phyloP scores from a whole-genome alignment of 1,139 yeast genomes.

The Kluyveromyces marxianus region DNA sequence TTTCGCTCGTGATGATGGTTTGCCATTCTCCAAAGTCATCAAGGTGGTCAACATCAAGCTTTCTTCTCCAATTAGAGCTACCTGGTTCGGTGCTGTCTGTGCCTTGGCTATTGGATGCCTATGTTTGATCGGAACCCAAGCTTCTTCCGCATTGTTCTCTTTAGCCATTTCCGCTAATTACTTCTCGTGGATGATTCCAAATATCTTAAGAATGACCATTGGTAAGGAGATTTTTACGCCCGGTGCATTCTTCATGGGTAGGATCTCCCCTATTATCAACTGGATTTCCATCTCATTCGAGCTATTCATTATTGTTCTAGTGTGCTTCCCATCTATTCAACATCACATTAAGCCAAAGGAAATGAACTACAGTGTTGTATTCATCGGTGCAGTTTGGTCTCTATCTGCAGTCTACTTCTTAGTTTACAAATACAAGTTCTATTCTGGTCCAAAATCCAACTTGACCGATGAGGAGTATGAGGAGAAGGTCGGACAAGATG shows the following conservation, averaged over 20 bases:
- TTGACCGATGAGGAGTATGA: constrained; percentile 22
- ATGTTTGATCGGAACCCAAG: constrained; percentile 51
- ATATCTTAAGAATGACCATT: constrained; percentile 40
- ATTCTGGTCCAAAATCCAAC: constrained; percentile 41
- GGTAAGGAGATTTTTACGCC: constrained; percentile 48
- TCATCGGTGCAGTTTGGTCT: constrained; percentile 43
- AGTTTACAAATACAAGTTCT: constrained; percentile 40
- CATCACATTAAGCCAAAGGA: constrained; percentile 33
- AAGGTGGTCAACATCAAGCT: constrained; percentile 46
- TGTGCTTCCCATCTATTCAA: constrained; percentile 41
- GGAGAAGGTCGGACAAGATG: constrained; percentile 21
- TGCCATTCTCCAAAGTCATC: constrained; percentile 40
- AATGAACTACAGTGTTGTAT: constrained; percentile 57
- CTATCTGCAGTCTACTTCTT: constrained; percentile 40
- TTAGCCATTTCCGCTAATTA: constrained; percentile 53
- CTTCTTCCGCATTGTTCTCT: constrained; percentile 54
- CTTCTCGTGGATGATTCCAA: constrained; percentile 53
- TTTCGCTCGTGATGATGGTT: constrained; percentile 45
- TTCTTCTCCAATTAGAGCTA: constrained; percentile 54
- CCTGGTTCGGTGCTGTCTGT: constrained; percentile 43
- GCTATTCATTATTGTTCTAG: constrained; percentile 38
- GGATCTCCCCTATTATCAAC: constrained; percentile 39
- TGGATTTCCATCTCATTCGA: constrained; percentile 33
- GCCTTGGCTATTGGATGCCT: constrained; percentile 49
- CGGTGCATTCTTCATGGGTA: constrained; percentile 59